Base-by-base conservation (phyloP, 148 eudicot species). In the Cornus kousa region DNA sequence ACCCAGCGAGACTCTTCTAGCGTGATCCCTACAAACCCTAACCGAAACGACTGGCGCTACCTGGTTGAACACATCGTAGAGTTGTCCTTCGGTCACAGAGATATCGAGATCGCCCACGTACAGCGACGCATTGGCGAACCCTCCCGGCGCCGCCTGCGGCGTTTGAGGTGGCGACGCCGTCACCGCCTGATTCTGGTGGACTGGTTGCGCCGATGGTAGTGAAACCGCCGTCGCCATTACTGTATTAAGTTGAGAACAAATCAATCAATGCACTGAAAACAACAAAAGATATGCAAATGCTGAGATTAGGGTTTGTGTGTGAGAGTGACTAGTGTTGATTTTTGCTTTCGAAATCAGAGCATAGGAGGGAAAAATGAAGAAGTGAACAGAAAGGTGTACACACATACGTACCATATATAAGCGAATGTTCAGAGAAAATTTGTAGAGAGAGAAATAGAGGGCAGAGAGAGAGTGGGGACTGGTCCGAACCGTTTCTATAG, bases 41-140 rank as follows among this genome's bases (percentile, higher is more conserved):
- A 90, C 86, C 35, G 91, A 85, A 13, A 80, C 75, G 16, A 90
- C 88, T 7, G 78, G 87, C 20, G 84, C 93, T 46, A 85, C 85
- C 68, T 78, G 91, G 39, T 22, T 87, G 71, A 88, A 88, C 73
- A 90, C 78, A 77, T 88, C 90, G 77, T 67, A 90, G 65, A 90
- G 71, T 39, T 87, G 88, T 7, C 77, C 77, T 48, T 90, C 91
- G 35, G 80, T 82, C 76, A 90, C 93, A 28, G 64, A 75, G 23
- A 68, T 37, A 5, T 88, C 91, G 65, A 90, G 82, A 85, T 90
- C 93, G 3, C 93, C 93, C 2, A 90, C 93, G 79, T 90, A 90
- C 43, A 90, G 74, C 14, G 93, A 88, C 76, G 80, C 48, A 28
- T 80, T 84, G 4, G 71, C 74, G 73, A 80, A 82, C 35, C 82